Evolutionary conservation across 805 yeast species (phyloP).

Genomic region (Clavispora carvajalis): DNA sequence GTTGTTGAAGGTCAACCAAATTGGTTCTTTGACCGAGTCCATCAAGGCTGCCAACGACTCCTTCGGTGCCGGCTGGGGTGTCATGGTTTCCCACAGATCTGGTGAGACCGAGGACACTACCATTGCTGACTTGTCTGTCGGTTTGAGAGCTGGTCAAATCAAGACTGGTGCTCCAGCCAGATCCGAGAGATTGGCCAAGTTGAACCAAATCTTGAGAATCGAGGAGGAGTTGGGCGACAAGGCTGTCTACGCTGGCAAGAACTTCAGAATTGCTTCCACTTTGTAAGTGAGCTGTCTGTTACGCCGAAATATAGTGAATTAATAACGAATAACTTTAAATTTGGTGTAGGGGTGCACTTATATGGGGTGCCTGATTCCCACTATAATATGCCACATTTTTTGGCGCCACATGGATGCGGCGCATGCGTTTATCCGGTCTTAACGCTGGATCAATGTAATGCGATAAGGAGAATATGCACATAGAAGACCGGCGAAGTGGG

Average conservation of each 20-base stretch:
- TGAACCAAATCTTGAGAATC: conserved; percentile 96
- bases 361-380: too few species aligned
- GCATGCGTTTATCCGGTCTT: not conserved
- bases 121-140: conserved; percentile 97
- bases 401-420: not conserved
- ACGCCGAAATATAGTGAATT: not conserved
- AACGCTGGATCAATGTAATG: too few species aligned
- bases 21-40: conserved; percentile 94
- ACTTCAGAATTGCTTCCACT: conserved; percentile 62
- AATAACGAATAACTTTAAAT: not conserved
- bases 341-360: too few species aligned
- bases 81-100: conserved; percentile 99
- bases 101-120: conserved; percentile 99
- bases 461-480: not conserved
- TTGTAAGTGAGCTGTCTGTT: conserved; percentile 22
- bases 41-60: conserved; percentile 96
- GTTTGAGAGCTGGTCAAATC: conserved; percentile 97
- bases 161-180: conserved; percentile 99
- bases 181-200: conserved; percentile 98
- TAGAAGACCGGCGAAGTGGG: too few species aligned
- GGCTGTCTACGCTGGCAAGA: conserved; percentile 91
- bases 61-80: conserved; percentile 97
- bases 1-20: conserved; percentile 97
- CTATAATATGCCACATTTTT: not conserved
- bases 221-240: conserved; percentile 98